Conservation (phyloP, 2,329 filamentous ascomycete genomes). For the Xylaria multiplex region DNA sequence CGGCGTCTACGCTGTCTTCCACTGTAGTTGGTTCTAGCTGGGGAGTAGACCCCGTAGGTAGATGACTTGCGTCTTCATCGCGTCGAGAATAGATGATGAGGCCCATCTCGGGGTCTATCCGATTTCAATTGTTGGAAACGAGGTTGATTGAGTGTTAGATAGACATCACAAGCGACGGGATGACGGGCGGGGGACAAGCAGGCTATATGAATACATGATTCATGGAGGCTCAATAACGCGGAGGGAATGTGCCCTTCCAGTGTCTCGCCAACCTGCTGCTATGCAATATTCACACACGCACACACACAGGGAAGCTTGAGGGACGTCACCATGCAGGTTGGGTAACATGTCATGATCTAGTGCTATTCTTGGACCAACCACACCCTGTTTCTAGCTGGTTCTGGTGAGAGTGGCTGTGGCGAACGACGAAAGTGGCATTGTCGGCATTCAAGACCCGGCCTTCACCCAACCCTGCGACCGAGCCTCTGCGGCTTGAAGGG, state of each 20-base stretch:
- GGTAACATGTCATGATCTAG: constrained; percentile 23
- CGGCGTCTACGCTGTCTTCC: not conserved
- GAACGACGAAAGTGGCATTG: constrained; percentile 15
- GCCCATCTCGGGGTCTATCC: constrained; percentile 21
- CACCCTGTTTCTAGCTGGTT: not conserved
- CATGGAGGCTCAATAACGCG: not conserved
- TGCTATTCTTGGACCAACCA: constrained; percentile 31
- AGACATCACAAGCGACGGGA: not conserved
- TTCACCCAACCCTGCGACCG: not conserved
- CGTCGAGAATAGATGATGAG: constrained; percentile 19
- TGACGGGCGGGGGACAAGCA: constrained; percentile 7
- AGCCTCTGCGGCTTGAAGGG: constrained; percentile 19
- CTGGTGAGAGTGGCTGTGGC: constrained; percentile 29
- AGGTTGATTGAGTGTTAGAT: not conserved
- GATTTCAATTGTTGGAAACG: constrained; percentile 1
- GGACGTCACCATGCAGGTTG: constrained; percentile 19
- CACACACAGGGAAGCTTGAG: constrained; percentile 13
- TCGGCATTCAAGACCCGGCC: not conserved
- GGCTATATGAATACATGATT: constrained; percentile 20
- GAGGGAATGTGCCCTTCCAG: constrained; percentile 29
- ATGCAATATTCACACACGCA: constrained; percentile 6
- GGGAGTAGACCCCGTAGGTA: not conserved
- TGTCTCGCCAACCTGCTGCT: constrained; percentile 11
- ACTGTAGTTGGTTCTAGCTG: not conserved
- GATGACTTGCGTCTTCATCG: constrained; percentile 1